A percentile compares a stretch with the other conserved stretches of the same genome.
Conservation (phyloP, 2,329 filamentous ascomycete species). For the Neofusicoccum ribis region DNA sequence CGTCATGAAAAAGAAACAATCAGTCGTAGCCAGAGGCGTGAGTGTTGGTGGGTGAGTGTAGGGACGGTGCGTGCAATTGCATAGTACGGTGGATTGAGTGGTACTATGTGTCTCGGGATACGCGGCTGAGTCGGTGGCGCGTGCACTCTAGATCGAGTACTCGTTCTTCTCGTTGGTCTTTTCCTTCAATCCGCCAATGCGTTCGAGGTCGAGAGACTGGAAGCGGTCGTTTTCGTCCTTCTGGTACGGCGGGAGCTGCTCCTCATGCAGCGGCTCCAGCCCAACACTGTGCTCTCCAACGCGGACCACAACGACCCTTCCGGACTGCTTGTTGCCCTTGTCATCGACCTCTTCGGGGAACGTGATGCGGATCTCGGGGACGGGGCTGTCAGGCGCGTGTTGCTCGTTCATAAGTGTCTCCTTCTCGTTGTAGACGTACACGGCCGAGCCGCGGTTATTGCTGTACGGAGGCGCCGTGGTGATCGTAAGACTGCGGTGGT, state of each 20-base stretch:
- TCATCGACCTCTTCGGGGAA: conserved; percentile 96
- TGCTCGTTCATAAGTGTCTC: conserved; percentile 76
- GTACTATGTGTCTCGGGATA: neutral
- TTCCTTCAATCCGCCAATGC: conserved; percentile 92
- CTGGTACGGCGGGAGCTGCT: conserved; percentile 80
- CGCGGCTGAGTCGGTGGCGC: neutral
- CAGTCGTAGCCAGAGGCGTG: conserved; percentile 20
- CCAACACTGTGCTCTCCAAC: conserved; percentile 88
- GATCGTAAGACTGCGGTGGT: conserved; percentile 61
- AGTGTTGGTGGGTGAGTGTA: neutral
- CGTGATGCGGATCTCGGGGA: conserved; percentile 96
- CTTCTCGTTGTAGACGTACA: conserved; percentile 79
- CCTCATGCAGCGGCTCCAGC: conserved; percentile 77
- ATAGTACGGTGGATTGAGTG: neutral
- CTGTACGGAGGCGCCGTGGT: conserved; percentile 30
- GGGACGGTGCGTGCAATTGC: conserved; percentile 6
- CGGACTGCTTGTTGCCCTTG: conserved; percentile 73
- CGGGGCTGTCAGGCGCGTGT: conserved; percentile 70
- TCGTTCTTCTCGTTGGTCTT: conserved; percentile 57
- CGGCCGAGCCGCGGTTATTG: conserved; percentile 54
- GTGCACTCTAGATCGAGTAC: conserved; percentile 18
- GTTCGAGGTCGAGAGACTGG: conserved; percentile 90
- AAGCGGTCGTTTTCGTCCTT: conserved; percentile 77
- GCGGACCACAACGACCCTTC: conserved; percentile 85
- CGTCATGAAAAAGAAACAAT: conserved; percentile 20